Evolutionary conservation across 2,329 filamentous ascomycete species (phyloP).

Genomic region (Cryphonectria radicalis): DNA sequence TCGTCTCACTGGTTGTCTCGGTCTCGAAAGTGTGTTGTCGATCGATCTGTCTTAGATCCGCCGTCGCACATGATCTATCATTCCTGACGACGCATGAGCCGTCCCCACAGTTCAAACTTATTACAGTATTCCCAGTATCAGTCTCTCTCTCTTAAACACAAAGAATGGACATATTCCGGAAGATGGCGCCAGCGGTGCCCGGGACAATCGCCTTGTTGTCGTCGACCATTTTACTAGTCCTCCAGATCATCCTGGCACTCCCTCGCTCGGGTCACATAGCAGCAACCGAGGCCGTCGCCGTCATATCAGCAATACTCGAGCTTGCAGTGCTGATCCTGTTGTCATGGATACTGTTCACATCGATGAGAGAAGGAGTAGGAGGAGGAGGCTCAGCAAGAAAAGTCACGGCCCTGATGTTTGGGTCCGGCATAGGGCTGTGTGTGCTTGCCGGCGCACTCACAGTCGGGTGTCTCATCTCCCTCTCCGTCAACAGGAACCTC

Average conservation of each 20-base stretch:
- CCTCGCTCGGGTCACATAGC: slow-evolving; percentile 38
- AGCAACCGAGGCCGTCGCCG: slow-evolving; percentile 42
- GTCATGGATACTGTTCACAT: slow-evolving; percentile 39
- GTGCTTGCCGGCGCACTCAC: slow-evolving; percentile 51
- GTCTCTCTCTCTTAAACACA: background rate
- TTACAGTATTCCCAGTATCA: background rate
- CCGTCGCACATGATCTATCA: slow-evolving; percentile 22
- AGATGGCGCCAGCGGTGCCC: slow-evolving; percentile 41
- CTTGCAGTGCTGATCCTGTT: slow-evolving; percentile 43
- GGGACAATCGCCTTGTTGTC: slow-evolving; percentile 44
- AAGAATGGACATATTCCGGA: slow-evolving; percentile 20
- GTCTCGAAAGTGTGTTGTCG: slow-evolving; percentile 11
- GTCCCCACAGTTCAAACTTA: slow-evolving; percentile 11
- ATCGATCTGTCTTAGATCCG: slow-evolving; percentile 21
- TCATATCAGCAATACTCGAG: slow-evolving; percentile 45
- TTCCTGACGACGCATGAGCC: slow-evolving; percentile 22
- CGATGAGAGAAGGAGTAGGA: slow-evolving; percentile 22
- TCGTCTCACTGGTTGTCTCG: slow-evolving; percentile 12
- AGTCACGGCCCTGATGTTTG: slow-evolving; percentile 43
- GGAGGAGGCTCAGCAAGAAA: slow-evolving; percentile 31
- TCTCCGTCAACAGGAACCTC: slow-evolving; percentile 43
- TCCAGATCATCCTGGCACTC: slow-evolving; percentile 47
- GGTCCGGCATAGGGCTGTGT: slow-evolving; percentile 45
- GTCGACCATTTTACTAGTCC: slow-evolving; percentile 44
- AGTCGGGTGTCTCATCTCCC: slow-evolving; percentile 47